Evolutionary conservation across 306 rosid genomes (phyloP).

Genomic region (Castanea crenata): DNA sequence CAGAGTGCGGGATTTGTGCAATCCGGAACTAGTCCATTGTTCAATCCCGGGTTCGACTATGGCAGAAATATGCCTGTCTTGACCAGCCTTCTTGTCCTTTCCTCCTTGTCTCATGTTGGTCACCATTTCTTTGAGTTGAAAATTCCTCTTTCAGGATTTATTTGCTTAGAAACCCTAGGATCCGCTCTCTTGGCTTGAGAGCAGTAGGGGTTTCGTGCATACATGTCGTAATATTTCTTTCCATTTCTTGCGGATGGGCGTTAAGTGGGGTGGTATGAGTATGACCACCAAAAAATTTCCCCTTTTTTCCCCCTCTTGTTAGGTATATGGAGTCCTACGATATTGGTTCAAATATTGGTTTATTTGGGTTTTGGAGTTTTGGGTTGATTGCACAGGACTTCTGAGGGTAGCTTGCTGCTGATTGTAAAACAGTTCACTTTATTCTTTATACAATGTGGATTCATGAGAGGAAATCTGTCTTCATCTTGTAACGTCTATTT

Average conservation of each 20-base stretch:
- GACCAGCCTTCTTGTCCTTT: constrained; percentile 13
- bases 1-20: constrained; percentile 31
- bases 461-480: constrained; percentile 28
- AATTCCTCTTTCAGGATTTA: constrained; percentile 11
- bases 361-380: constrained; percentile 29
- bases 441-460: constrained; percentile 41
- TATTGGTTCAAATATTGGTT: constrained; percentile 28
- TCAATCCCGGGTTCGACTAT: constrained; percentile 20
- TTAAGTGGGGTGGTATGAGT: constrained; percentile 32
- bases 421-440: constrained; percentile 41
- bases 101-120: neutral
- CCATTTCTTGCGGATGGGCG: constrained; percentile 45
- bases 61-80: constrained; percentile 23
- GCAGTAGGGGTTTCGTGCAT: constrained; percentile 29
- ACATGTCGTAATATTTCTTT: constrained; percentile 28
- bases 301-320: constrained; percentile 1
- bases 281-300: constrained; percentile 20
- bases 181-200: constrained; percentile 12
- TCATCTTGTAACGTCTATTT: no score
- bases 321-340: constrained; percentile 26
- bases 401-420: constrained; percentile 34
- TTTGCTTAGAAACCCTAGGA: constrained; percentile 21
- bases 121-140: constrained; percentile 24
- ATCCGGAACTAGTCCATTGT: constrained; percentile 30
- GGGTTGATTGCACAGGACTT: constrained; percentile 40